Base-by-base conservation (phyloP, 164 flowering plant species). In the Vitis vinifera region DNA sequence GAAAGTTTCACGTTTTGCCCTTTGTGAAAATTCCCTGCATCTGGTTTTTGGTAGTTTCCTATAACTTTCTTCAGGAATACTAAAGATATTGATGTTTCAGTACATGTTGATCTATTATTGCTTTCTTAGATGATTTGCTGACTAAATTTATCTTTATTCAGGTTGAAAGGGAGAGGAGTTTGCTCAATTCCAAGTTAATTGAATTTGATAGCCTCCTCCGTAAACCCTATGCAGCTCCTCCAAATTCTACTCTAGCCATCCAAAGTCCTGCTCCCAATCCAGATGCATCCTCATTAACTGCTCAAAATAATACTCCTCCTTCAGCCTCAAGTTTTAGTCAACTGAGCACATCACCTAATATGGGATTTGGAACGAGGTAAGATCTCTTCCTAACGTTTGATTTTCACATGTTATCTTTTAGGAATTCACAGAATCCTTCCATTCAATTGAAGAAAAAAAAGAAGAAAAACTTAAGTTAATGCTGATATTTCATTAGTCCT, bases 151-250 rank as follows among this genome's bases (percentile, higher is more conserved):
- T 55, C 48, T 67, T 75, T 27, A 23, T 79, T 30, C 90, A 94
- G 98, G 84, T 94, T 74, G 95, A 92, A 27, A 90, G 82, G 75
- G 98, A 94, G 84, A 85, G 97, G 76, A 86, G 66, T 77, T 75
- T 89, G 59, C 80, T 89, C 15, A 86, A 83, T 49, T 80, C 90
- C 66, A 94, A 90, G 77, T 66, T 90, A 72, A 55, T 72, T 59
- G 92, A 94, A 79, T 94, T 84, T 74, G 89, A 94, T 50, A 87
- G 73, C 78, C 79, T 93, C 27, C 75, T 82, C 65, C 83, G 72
- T 9, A 87, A 85, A 73, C 92, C 94, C 3, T 77, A 83, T 69
- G 60, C 53, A 31, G 75, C 65, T 47, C 74, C 80, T n/a, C 9
- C 75, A 61, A 73, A 67, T 68, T 70, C 83, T 62, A 50, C 67